Evolutionary conservation across 192 early-diverging fungal genomes (phyloP), one percentile per base, ranked within the genome.

Genomic region (Linnemannia schmuckeri): DNA sequence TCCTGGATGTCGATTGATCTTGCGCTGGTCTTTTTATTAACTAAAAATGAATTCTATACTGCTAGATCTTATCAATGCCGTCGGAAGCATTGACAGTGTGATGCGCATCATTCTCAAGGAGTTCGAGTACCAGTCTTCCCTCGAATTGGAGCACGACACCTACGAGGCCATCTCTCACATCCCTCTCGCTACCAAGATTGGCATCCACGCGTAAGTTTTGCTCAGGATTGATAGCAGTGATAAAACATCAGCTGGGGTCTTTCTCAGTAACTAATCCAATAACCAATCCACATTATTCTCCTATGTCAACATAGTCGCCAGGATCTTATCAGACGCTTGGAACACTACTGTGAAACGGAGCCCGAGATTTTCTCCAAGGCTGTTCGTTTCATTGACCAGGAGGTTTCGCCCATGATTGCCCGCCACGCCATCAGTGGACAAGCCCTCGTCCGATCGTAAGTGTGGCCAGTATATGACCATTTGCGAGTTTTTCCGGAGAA

Each of bases 91-190:
- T 78, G 90, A 93, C n/a, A 88, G 91, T 70, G 92, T 93, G 13
- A 90, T 93, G 87, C 80, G 90, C 7, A 88, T 92, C 44, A 93
- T 93, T 47, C 77, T 93, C 46, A 93, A 91, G 54, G 92, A 93
- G 63, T 93, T 93, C 47, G 92, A 93, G 44, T 92, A 93, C 57
- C 92, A 92, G 42, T 91, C 90, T 15, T 92, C 92, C 1, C 54
- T 92, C 38, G 91, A 92, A 63, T 77, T 92, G 46, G 91, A 92
- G 66, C 83, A 83, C 17, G 89, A 92, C 38, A 93, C 91, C 3
- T 92, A 90, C 74, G 92, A 93, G 66, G 77, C 90, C 22, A 93
- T 93, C 54, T 89, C 91, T 20, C 92, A 93, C 72, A 92, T 93
- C 47, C 92, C 92, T 22, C 81, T 93, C 27, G 92, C 92, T 6